Conservation (phyloP, 108 stramenopile genomes). For the Aurantiochytrium sp. region DNA sequence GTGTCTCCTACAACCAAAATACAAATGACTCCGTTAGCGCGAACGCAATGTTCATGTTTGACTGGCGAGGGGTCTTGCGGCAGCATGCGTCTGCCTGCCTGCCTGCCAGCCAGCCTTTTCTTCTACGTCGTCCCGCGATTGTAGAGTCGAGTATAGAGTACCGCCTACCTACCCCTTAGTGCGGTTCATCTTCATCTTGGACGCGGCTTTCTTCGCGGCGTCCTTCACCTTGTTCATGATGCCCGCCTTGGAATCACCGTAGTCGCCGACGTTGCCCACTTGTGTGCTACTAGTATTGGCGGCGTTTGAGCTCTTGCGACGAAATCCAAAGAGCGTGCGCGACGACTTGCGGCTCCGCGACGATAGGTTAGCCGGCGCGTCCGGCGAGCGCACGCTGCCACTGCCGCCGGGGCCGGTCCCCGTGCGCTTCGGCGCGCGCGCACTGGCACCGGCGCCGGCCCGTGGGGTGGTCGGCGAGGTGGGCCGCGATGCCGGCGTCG, state of each 20-base stretch:
- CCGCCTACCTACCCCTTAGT: neutral
- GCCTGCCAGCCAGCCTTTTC: too few relatives aligned
- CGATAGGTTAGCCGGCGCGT: neutral
- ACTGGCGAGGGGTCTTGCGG: too few relatives aligned
- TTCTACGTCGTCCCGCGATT: too few relatives aligned
- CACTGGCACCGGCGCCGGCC: neutral
- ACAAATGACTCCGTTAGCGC: too few relatives aligned
- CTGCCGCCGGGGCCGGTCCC: neutral
- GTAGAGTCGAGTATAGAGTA: too few relatives aligned
- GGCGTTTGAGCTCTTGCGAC: neutral
- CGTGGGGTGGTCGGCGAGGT: neutral
- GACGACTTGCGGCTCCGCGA: neutral
- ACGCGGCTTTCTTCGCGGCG: neutral
- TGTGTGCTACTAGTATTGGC: neutral
- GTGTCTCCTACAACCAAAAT: too few relatives aligned
- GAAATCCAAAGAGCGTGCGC: neutral
- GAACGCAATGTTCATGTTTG: too few relatives aligned
- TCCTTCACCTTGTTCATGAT: neutral
- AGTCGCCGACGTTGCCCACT: neutral
- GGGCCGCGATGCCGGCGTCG: neutral
- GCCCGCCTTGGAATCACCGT: neutral
- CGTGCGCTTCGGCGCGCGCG: neutral
- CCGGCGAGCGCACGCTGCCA: neutral
- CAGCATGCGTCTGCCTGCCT: too few relatives aligned
- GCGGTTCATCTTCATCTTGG: neutral